Conservation (phyloP, 2,329 filamentous ascomycete species). For the Aspergillus sp. region DNA sequence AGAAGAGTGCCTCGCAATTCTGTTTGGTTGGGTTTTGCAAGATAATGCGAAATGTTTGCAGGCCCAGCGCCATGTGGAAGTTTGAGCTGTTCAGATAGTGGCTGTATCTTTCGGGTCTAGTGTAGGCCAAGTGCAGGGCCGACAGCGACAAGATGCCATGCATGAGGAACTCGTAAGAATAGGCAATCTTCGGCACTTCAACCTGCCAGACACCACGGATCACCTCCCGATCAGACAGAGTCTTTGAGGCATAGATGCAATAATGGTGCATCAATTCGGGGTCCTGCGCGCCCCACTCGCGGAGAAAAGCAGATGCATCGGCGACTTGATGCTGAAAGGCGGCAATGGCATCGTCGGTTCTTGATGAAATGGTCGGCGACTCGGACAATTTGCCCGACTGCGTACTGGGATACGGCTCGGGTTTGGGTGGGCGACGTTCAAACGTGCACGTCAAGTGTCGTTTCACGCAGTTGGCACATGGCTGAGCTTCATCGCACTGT, state of each 20-base stretch:
- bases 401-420: neutral
- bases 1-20: conserved; percentile 13
- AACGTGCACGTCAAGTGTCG: conserved; percentile 23
- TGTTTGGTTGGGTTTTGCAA: conserved; percentile 7
- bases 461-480: conserved; percentile 30
- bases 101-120: conserved; percentile 19
- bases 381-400: conserved; percentile 9
- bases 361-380: conserved; percentile 31
- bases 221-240: conserved; percentile 16
- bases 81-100: conserved; percentile 19
- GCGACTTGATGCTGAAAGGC: conserved; percentile 1
- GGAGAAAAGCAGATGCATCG: conserved; percentile 3
- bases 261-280: conserved; percentile 46
- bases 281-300: conserved; percentile 15
- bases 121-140: conserved; percentile 14
- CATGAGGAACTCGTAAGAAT: conserved; percentile 12
- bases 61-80: conserved; percentile 21
- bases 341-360: neutral
- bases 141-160: conserved; percentile 9
- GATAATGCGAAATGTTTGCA: conserved; percentile 12
- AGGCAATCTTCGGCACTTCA: conserved; percentile 5
- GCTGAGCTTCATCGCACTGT: conserved; percentile 31
- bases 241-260: conserved; percentile 37
- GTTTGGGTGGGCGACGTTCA: conserved; percentile 1
- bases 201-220: conserved; percentile 9